Conservation (phyloP, 805 yeast genomes). For the Metschnikowia noctiluminum region DNA sequence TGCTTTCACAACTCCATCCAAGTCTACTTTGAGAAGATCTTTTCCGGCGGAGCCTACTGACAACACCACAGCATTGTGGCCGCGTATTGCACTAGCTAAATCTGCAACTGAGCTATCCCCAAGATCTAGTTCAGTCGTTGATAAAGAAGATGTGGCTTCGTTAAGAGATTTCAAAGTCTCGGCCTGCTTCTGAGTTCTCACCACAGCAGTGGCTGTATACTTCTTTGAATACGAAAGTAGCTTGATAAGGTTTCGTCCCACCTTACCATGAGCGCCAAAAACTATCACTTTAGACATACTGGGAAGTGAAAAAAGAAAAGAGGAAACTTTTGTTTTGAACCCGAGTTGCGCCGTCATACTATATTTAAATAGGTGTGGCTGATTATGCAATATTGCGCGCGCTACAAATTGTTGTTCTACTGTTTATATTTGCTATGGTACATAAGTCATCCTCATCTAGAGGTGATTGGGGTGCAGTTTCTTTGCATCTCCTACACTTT, state of each 20-base stretch:
- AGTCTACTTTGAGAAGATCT: conserved; percentile 51
- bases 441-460: conserved; percentile 17
- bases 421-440: conserved; percentile 13
- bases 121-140: conserved; percentile 37
- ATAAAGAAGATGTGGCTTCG: conserved; percentile 22
- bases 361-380: not conserved
- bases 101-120: conserved; percentile 32
- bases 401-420: conserved; percentile 7
- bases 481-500: conserved; percentile 5
- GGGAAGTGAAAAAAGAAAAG: not conserved
- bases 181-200: conserved; percentile 46
- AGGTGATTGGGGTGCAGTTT: conserved; percentile 8
- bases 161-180: conserved; percentile 36
- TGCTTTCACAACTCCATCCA: conserved; percentile 58
- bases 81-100: conserved; percentile 38
- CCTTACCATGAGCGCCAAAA: conserved; percentile 61
- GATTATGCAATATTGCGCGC: not conserved
- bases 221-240: conserved; percentile 23
- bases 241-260: conserved; percentile 48
- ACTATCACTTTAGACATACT: conserved; percentile 21
- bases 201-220: conserved; percentile 36
- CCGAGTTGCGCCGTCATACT: not conserved
- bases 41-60: conserved; percentile 64
- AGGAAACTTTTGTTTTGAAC: not conserved
- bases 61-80: conserved; percentile 55